phyloP scores from a whole-genome alignment of 2,329 filamentous ascomycete genomes.

The Ascochyta clinopodiicola region DNA sequence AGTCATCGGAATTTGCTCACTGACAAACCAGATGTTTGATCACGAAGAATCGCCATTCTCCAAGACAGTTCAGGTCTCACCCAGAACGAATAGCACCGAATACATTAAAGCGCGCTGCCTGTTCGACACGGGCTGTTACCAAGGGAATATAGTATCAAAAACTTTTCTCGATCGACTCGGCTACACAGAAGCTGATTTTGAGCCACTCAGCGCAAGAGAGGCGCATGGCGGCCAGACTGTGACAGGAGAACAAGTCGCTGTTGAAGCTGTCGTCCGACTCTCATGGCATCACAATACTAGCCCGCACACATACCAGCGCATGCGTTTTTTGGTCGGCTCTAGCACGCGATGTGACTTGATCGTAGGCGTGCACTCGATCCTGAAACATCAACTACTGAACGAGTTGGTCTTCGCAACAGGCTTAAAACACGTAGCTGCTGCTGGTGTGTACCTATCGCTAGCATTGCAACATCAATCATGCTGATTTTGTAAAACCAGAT shows the following conservation, averaged over 20 bases:
- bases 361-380: not conserved
- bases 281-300: constrained; percentile 4
- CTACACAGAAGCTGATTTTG: not conserved
- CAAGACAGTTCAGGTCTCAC: not conserved
- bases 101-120: not conserved
- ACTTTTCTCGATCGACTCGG: not conserved
- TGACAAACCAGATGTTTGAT: not conserved
- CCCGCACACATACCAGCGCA: not conserved
- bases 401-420: not conserved
- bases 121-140: not conserved
- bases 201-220: not conserved
- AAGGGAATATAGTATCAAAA: not conserved
- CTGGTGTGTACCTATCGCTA: too few species aligned
- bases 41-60: not conserved
- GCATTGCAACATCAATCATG: too few species aligned
- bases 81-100: not conserved
- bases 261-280: not conserved
- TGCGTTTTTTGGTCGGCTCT: not conserved
- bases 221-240: not conserved
- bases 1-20: too few species aligned
- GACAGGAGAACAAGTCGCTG: not conserved
- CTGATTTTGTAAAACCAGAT: too few species aligned
- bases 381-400: not conserved
- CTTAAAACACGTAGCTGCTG: too few species aligned
- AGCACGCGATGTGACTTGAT: not conserved